Conservation (phyloP, 164 flowering plant genomes). For the Berberis vulgaris region DNA sequence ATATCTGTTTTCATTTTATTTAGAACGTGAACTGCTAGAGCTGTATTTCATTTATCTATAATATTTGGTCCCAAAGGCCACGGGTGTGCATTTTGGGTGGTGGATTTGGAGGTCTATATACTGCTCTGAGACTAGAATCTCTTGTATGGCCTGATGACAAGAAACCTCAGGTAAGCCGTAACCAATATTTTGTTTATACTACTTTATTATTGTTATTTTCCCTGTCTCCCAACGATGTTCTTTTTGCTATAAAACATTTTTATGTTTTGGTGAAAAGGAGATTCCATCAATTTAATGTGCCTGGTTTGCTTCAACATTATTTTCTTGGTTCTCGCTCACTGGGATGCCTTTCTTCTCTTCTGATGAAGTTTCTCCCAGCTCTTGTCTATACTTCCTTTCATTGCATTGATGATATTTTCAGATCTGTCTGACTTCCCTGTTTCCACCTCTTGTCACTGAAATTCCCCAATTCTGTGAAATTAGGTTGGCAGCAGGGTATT, state of each 20-base stretch:
- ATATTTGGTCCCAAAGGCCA: slow-evolving; percentile 47
- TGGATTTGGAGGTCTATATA: slow-evolving; percentile 97
- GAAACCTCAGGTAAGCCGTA: slow-evolving; percentile 66
- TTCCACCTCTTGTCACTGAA: no score
- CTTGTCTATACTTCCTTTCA: no score
- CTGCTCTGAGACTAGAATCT: slow-evolving; percentile 91
- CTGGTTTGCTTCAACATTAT: neutral
- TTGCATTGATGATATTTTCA: no score
- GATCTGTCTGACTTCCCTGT: no score
- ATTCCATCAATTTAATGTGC: neutral
- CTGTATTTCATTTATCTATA: neutral
- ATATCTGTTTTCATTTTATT: no score
- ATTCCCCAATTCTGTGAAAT: no score
- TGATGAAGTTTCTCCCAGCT: neutral
- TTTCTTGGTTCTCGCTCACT: neutral
- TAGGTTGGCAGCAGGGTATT: no score
- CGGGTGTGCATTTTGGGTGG: slow-evolving; percentile 94
- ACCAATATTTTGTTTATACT: neutral
- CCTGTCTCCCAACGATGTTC: neutral
- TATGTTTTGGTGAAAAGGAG: neutral
- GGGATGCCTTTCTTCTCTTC: neutral
- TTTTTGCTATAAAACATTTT: neutral
- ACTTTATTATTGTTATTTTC: neutral
- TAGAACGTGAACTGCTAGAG: neutral
- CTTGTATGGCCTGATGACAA: slow-evolving; percentile 83